Evolutionary conservation across 2,329 filamentous ascomycete genomes (phyloP), one percentile per base, ranked within the genome.

Genomic region (Fragosphaeria purpurea): DNA sequence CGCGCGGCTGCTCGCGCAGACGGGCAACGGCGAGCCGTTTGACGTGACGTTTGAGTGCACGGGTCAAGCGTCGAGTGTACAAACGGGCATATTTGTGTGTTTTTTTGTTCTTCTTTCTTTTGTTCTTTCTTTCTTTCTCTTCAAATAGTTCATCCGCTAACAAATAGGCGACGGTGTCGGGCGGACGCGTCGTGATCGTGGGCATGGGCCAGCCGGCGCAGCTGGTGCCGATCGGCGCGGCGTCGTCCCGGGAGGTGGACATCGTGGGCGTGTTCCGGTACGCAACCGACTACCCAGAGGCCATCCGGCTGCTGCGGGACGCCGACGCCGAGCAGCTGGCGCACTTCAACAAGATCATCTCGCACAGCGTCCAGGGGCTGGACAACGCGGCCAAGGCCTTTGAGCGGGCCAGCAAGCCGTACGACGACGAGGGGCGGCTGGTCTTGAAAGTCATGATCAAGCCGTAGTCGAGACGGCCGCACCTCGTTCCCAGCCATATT

Each of bases 361-460:
- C 86, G 6, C 86, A 90, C 62, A 72, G 79, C 7, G 85, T 80
- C 62, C 72, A 69, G 44, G 85, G 85, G 0, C 65, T 90, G 44
- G 76, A 75, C 3, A 70, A 70, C 40, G 80, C 83, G 10, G 72
- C 74, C 11, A 71, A 79, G 35, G 86, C 85, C 0, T 89, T 90
- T 59, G 76, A 79, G 47, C 83, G 86, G 77, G 86, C 86, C 0
- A 82, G 76, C 0, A 81, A 77, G 65, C 80, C 83, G 9, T 81
- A 82, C 61, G 86, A 90, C 56, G 80, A 80, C 30, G 67, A 79
- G 11, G 85, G 84, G 0, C 81, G 80, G 7, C 64, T 89, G 56
- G 84, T 90, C 6, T 70, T 90, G 56, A 90, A 90, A 70, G 86
- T 89, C 7, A 75, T 88, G 51, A 72, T 81, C 30, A 71, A 80